Conservation (phyloP, 2,329 filamentous ascomycete species). For the Grosmannia penicillata region DNA sequence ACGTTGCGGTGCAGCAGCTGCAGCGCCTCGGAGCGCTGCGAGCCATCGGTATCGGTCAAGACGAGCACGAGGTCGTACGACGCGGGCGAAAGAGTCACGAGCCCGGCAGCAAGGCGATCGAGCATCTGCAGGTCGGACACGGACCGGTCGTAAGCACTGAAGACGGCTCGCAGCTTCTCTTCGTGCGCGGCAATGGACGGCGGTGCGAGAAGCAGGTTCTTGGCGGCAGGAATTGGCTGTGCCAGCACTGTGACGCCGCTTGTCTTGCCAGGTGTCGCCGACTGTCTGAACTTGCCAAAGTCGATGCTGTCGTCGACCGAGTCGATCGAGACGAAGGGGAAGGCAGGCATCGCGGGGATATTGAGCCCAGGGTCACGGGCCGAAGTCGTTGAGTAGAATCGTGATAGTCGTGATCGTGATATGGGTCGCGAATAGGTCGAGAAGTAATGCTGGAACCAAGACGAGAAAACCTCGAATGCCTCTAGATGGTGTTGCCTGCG, state of each 20-base stretch:
- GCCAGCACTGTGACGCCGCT: background rate
- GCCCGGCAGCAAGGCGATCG: constrained; percentile 71
- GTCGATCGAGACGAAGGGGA: constrained; percentile 9
- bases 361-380: no score
- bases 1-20: constrained; percentile 49
- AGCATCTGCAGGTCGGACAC: constrained; percentile 93
- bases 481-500: background rate
- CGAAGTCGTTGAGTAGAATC: background rate
- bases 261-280: background rate
- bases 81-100: constrained; percentile 59
- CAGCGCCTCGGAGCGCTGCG: constrained; percentile 42
- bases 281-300: constrained; percentile 1
- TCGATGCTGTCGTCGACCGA: constrained; percentile 10
- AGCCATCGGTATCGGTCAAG: constrained; percentile 60
- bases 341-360: constrained; percentile 8
- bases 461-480: no score
- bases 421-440: background rate
- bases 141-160: constrained; percentile 58
- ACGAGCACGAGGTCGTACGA: constrained; percentile 80
- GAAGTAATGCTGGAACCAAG: no score
- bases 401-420: background rate
- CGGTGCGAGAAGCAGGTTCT: constrained; percentile 48
- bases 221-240: background rate
- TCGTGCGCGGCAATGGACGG: constrained; percentile 81
- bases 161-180: constrained; percentile 55